phyloP scores from a whole-genome alignment of 2,329 filamentous ascomycete genomes.

The Penicillium sp. region DNA sequence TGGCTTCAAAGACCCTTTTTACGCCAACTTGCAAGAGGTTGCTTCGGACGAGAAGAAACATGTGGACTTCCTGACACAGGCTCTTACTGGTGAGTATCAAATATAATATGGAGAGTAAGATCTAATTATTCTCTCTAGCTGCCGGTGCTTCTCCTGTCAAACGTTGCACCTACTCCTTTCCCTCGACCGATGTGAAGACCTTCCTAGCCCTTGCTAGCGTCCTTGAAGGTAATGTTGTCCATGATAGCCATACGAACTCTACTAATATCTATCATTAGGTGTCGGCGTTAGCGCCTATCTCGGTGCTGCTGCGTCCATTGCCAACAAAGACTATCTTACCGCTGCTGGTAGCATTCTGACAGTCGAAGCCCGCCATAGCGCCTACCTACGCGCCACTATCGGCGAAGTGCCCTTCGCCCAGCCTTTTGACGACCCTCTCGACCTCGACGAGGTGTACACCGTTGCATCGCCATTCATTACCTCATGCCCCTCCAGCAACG shows the following conservation, averaged over 20 bases:
- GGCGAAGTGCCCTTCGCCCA: conserved; percentile 57
- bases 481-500: conserved; percentile 57
- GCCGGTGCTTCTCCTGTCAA: conserved; percentile 54
- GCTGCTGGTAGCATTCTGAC: conserved; percentile 64
- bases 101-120: not conserved
- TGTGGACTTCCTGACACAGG: conserved; percentile 56
- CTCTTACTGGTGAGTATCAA: conserved; percentile 28
- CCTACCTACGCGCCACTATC: conserved; percentile 58
- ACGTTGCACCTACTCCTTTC: conserved; percentile 60
- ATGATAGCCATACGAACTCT: not conserved
- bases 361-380: conserved; percentile 64
- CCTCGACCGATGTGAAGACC: conserved; percentile 47
- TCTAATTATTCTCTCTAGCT: conserved; percentile 16
- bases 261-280: not conserved
- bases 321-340: conserved; percentile 59
- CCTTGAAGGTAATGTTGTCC: conserved; percentile 47
- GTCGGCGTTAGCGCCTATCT: conserved; percentile 63
- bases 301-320: conserved; percentile 60
- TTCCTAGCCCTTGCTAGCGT: conserved; percentile 57
- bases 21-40: conserved; percentile 59
- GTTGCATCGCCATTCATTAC: conserved; percentile 65
- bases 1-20: conserved; percentile 54
- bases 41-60: conserved; percentile 59
- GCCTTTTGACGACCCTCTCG: conserved; percentile 61
- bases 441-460: conserved; percentile 61